Percentiles rank a stretch among this genome's conserved stretches.
Evolutionary conservation across 2,329 filamentous ascomycete genomes (phyloP).

Genomic region (Zymoseptoria ardabiliae): DNA sequence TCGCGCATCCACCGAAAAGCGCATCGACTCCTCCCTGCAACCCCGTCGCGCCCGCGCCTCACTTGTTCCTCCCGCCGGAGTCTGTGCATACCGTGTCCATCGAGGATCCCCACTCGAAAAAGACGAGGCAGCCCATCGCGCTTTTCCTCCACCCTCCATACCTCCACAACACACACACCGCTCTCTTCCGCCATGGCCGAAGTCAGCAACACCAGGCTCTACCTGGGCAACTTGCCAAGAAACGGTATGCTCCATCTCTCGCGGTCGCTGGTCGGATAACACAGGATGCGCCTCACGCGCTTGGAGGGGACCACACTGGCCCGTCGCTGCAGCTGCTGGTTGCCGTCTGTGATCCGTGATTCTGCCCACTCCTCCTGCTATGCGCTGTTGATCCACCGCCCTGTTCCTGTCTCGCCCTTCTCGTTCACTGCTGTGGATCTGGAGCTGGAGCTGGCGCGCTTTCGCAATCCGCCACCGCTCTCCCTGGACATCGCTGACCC

Average conservation of each 20-base stretch:
- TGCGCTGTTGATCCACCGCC: not conserved
- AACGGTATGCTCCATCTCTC: constrained; percentile 61
- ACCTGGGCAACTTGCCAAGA: constrained; percentile 94
- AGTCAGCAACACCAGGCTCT: constrained; percentile 90
- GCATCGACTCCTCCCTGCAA: not conserved
- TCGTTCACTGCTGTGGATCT: constrained; percentile 10
- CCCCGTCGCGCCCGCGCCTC: constrained; percentile 1
- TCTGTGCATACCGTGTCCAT: not conserved
- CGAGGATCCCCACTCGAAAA: not conserved
- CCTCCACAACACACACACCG: constrained; percentile 1
- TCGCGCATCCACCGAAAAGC: constrained; percentile 1
- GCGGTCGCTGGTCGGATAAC: constrained; percentile 21
- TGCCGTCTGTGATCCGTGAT: constrained; percentile 20
- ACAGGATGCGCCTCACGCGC: constrained; percentile 12
- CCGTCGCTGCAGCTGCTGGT: constrained; percentile 1
- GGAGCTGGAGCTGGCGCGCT: constrained; percentile 25
- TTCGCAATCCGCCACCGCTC: constrained; percentile 11
- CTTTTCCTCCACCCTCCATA: constrained; percentile 1
- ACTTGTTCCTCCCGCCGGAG: not conserved
- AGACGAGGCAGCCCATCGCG: not conserved
- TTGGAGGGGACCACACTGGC: not conserved
- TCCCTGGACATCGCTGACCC: constrained; percentile 39
- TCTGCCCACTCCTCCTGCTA: constrained; percentile 10
- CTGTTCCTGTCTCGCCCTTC: not conserved
- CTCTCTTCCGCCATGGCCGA: constrained; percentile 58